These are phyloP conservation scores for Persicaria maculosa DNA, from an alignment of 148 eudicot genomes.

Conservation along the genomic window DNA sequence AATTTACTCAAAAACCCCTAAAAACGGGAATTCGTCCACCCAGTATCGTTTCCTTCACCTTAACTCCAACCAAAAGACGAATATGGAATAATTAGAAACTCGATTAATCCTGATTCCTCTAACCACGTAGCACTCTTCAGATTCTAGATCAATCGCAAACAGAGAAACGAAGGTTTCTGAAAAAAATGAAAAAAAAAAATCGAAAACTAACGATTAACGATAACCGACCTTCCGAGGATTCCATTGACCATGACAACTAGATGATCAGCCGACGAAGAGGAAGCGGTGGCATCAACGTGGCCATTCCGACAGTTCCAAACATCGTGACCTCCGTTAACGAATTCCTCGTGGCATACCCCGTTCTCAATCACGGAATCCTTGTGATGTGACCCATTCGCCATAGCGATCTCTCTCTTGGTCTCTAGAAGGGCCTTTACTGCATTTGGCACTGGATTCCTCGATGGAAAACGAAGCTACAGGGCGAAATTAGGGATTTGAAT, in stretches of 20 bases:
- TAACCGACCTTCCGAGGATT: conserved; percentile 71
- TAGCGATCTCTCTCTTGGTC: conserved; percentile 3
- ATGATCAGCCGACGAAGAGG: conserved; percentile 61
- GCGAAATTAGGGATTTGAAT: not conserved
- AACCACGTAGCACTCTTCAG: not conserved
- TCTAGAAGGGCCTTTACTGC: not conserved
- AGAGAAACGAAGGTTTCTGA: not conserved
- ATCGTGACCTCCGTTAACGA: conserved; percentile 55
- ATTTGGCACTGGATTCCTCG: not conserved
- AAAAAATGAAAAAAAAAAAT: not conserved
- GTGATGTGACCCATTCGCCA: conserved; percentile 17
- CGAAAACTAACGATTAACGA: not conserved
- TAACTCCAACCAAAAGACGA: not conserved
- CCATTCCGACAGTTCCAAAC: conserved; percentile 47
- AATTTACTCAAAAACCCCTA: not conserved
- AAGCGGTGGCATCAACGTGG: conserved; percentile 25
- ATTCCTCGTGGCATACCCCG: conserved; percentile 58
- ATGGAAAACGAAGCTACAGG: not conserved
- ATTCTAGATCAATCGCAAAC: not conserved
- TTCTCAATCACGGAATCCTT: conserved; percentile 17
- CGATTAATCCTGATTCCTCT: not conserved
- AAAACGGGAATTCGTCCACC: not conserved
- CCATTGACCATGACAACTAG: conserved; percentile 95
- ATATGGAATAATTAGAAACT: not conserved
- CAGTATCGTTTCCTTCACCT: not conserved